phyloP scores from a whole-genome alignment of 2,329 filamentous ascomycete genomes.

The Talaromyces sp. region DNA sequence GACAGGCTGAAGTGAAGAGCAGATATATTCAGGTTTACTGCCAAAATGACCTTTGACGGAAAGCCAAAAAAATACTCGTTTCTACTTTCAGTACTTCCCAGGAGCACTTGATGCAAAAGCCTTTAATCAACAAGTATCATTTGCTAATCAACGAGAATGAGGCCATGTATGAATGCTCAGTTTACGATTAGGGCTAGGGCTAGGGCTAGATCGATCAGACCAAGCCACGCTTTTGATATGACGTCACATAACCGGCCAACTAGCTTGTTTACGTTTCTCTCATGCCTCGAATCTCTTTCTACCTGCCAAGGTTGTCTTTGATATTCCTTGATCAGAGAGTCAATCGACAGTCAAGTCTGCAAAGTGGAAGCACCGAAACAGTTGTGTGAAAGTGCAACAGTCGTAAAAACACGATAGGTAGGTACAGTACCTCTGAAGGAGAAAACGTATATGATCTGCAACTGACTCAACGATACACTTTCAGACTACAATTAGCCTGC shows the following conservation, averaged over 20 bases:
- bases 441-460: neutral
- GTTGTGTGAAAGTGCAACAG: neutral
- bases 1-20: too few species aligned
- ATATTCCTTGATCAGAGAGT: neutral
- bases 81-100: constrained; percentile 31
- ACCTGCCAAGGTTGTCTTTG: neutral
- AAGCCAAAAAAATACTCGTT: too few species aligned
- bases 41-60: too few species aligned
- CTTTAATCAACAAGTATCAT: too few species aligned
- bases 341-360: neutral
- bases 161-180: neutral
- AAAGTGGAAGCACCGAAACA: neutral
- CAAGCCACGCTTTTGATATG: neutral
- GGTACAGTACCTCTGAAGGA: neutral
- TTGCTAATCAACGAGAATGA: too few species aligned
- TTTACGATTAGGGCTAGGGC: neutral
- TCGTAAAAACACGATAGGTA: neutral
- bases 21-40: too few species aligned
- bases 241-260: neutral
- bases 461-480: neutral
- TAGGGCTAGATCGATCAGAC: neutral
- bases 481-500: neutral
- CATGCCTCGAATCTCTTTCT: neutral
- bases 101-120: constrained; percentile 35
- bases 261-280: neutral